A percentile compares a stretch with the other conserved stretches of the same genome.
These are phyloP conservation scores for Coniferiporia weirii DNA, from an alignment of 1,284 basidiomycete species.

Conservation along the genomic window DNA sequence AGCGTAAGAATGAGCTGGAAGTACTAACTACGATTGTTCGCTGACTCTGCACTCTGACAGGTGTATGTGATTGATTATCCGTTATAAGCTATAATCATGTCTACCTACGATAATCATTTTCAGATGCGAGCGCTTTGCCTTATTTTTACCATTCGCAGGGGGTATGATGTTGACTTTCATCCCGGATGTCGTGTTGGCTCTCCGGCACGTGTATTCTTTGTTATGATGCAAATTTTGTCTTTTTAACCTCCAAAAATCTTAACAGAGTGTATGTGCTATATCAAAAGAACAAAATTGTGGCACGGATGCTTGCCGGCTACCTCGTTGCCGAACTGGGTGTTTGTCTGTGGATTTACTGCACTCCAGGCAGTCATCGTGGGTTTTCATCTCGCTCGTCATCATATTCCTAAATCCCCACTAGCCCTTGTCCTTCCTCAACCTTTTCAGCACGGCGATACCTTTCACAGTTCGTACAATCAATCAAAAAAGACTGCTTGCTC, in stretches of 20 bases:
- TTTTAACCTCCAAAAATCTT: neutral
- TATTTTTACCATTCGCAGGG: neutral
- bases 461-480: neutral
- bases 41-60: neutral
- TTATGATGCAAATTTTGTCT: neutral
- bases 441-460: neutral
- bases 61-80: neutral
- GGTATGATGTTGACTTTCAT: neutral
- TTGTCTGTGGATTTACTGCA: neutral
- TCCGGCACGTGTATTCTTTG: neutral
- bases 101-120: neutral
- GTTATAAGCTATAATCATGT: neutral
- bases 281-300: neutral
- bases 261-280: slow-evolving; percentile 1
- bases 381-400: neutral
- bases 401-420: neutral
- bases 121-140: neutral
- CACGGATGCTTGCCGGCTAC: neutral
- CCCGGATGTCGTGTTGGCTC: neutral
- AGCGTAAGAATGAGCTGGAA: neutral
- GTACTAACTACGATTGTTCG: neutral
- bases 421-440: neutral
- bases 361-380: slow-evolving; percentile 7
- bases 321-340: slow-evolving; percentile 1
- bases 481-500: neutral